Evolutionary conservation across 78 protist genomes (phyloP).

Genomic region (Dictyostelium intermedium): DNA sequence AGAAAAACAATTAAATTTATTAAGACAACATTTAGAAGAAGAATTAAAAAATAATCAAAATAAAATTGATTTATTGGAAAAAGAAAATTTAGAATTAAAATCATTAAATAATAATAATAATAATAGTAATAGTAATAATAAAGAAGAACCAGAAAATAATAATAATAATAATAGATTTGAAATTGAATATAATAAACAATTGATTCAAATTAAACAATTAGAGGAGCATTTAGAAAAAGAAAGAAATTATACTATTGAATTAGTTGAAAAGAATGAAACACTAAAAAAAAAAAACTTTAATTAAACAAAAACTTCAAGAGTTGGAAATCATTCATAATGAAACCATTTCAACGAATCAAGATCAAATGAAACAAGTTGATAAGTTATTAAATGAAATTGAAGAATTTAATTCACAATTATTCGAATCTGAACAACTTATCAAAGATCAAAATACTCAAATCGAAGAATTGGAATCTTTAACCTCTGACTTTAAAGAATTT

Average conservation of each 20-base stretch:
- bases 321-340: background rate
- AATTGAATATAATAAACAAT: conserved; percentile 15
- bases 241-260: conserved; percentile 18
- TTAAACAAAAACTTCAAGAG: conserved; percentile 10
- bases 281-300: conserved; percentile 26
- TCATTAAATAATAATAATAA: background rate
- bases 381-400: background rate
- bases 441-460: background rate
- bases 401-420: background rate
- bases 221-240: conserved; percentile 14
- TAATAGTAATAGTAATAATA: background rate
- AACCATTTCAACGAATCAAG: background rate
- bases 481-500: background rate
- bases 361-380: background rate
- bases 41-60: conserved; percentile 30
- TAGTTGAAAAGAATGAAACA: background rate
- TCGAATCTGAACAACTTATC: background rate
- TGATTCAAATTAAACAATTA: conserved; percentile 1
- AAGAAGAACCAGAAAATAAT: background rate
- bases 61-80: background rate
- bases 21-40: conserved; percentile 5
- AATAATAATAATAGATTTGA: background rate
- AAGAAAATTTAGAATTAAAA: background rate
- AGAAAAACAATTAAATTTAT: conserved; percentile 13
- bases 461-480: background rate